These are phyloP conservation scores for Ceratopteris richardii DNA, from an alignment of 75 land plant genomes.

Conservation along the genomic window DNA sequence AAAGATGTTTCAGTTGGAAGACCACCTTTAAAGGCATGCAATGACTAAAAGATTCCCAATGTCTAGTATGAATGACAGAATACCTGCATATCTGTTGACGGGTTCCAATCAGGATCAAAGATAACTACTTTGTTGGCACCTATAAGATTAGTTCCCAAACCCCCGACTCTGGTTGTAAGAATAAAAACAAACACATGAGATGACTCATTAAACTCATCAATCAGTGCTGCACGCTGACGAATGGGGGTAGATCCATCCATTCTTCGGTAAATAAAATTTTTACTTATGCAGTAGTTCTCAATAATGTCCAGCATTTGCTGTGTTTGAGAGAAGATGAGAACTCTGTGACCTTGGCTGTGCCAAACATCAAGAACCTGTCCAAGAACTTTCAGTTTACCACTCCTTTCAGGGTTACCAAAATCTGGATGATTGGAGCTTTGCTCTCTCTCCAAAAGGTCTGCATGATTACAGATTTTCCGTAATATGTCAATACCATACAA, in stretches of 20 bases:
- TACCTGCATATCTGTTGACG: conserved; percentile 99
- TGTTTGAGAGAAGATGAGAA: conserved; percentile 86
- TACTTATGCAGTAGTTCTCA: conserved; percentile 47
- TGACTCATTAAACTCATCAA: conserved; percentile 92
- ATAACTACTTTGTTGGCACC: conserved; percentile 93
- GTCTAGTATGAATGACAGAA: no score
- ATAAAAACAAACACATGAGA: conserved; percentile 78
- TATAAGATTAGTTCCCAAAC: conserved; percentile 84
- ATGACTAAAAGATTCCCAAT: no score
- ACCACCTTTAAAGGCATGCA: no score
- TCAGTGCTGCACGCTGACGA: conserved; percentile 73
- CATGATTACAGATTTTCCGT: conserved; percentile 96
- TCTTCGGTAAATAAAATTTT: conserved; percentile 63
- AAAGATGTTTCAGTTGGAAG: no score
- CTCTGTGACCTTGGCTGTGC: conserved; percentile 88
- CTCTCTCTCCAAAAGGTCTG: conserved; percentile 92
- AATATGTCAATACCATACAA: conserved; percentile 93
- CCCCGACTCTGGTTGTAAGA: conserved; percentile 91
- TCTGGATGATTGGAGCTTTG: conserved; percentile 64
- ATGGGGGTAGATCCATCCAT: conserved; percentile 96
- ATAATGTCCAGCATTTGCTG: conserved; percentile 98
- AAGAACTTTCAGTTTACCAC: conserved; percentile 91
- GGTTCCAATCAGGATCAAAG: conserved; percentile 99
- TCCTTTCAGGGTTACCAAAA: conserved; percentile 83
- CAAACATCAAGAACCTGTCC: conserved; percentile 74